Evolutionary conservation across 768 basidiomycete species (phyloP).

Genomic region (Calocera viscosa): DNA sequence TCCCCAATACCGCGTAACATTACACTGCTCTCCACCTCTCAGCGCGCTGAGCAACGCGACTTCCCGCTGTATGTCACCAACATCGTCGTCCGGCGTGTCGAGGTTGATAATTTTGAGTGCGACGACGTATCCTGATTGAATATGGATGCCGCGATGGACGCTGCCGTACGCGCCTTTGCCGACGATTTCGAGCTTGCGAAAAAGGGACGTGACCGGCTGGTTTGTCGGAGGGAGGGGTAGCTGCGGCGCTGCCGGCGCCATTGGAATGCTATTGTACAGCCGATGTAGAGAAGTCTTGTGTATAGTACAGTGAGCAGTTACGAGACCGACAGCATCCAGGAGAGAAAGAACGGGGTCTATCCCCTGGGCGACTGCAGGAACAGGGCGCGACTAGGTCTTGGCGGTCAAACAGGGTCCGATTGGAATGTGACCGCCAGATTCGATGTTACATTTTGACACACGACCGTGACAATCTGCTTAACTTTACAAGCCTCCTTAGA

Average conservation of each 20-base stretch:
- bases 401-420: too few relatives aligned
- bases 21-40: slow-evolving; percentile 67
- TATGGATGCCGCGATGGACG: slow-evolving; percentile 81
- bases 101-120: slow-evolving; percentile 99
- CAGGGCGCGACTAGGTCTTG: too few relatives aligned
- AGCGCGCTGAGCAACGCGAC: slow-evolving; percentile 88
- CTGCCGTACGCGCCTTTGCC: slow-evolving; percentile 95
- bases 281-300: background rate
- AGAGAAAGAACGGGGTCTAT: too few relatives aligned
- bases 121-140: slow-evolving; percentile 73
- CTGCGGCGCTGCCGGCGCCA: background rate
- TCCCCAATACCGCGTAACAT: slow-evolving; percentile 85
- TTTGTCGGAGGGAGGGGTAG: background rate
- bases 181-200: slow-evolving; percentile 73
- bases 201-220: slow-evolving; percentile 39
- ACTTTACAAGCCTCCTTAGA: too few relatives aligned
- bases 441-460: too few relatives aligned
- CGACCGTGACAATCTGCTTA: too few relatives aligned
- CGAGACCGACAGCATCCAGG: too few relatives aligned
- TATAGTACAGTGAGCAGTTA: background rate
- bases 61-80: slow-evolving; percentile 91
- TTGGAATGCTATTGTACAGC: background rate
- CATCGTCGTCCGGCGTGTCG: slow-evolving; percentile 92
- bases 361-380: too few relatives aligned
- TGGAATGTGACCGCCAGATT: too few relatives aligned